Evolutionary conservation across 495 filamentous ascomycete genomes (phyloP), one percentile per base, ranked within the genome.

Genomic region (Emericellopsis terricola): DNA sequence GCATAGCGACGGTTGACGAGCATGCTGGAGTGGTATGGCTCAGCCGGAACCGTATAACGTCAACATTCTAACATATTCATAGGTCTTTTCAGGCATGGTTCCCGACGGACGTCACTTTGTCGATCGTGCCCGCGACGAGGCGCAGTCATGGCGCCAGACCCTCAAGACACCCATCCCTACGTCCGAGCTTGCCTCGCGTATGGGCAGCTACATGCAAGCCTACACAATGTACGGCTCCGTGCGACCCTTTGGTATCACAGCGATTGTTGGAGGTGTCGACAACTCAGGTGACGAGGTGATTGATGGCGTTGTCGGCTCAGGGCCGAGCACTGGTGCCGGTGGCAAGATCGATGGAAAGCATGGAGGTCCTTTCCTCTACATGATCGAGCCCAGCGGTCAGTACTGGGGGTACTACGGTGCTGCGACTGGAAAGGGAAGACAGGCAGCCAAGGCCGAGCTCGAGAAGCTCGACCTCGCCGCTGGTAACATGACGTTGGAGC

Each of bases 351-450:
- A 72, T 31, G 69, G 70, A 40, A 78, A 77, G 52, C 70, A 78
- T 46, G 89, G 87, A 47, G 89, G 86, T 1, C 89, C 89, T 20
- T 82, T 69, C 28, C 68, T 97, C 34, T 96, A 93, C 67, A 97
- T 97, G 89, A 82, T 96, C 48, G 89, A 97, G 62, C 89, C 89
- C 31, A 93, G 83, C 50, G 89, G 89, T 35, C 56, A 86, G 36
- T 94, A 92, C 60, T 97, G 89, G 89, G 89, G 89, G 8, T 97
- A 97, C 60, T 94, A 94, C 54, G 89, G 89, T 44, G 89, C 89
- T 31, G 89, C 89, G 19, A 94, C 89, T 19, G 89, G 89, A 36
- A 96, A 96, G 50, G 89, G 89, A 27, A 66, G 89, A 46, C 89
- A 97, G 60, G 76, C 83, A 24, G 89, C 89, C 37, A 97, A 97